Percentiles rank a stretch among this genome's conserved stretches.
These are phyloP conservation scores for Salvia miltiorrhiza DNA, from an alignment of 257 asterid species.

Conservation along the genomic window DNA sequence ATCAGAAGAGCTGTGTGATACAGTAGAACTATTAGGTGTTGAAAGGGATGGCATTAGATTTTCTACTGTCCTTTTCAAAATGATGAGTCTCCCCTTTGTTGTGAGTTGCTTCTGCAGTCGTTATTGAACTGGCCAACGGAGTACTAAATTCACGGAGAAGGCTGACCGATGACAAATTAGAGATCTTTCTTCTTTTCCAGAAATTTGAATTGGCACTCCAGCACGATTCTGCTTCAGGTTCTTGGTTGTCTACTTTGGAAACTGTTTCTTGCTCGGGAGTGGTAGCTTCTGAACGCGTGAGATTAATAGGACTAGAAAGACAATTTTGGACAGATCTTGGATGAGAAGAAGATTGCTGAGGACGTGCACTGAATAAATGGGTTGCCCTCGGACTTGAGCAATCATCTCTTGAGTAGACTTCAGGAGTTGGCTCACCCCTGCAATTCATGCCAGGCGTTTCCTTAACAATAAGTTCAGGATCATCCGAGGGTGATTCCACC, in stretches of 20 bases:
- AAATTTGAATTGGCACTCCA: conserved; percentile 65
- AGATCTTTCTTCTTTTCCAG: conserved; percentile 61
- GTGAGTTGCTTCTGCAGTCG: conserved; percentile 29
- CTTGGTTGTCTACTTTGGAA: conserved; percentile 30
- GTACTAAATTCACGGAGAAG: conserved; percentile 35
- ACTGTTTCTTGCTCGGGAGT: conserved; percentile 50
- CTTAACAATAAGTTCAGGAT: conserved; percentile 54
- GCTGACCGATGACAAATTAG: conserved; percentile 37
- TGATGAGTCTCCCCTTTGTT: conserved; percentile 26
- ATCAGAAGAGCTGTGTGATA: conserved; percentile 34
- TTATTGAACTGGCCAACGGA: conserved; percentile 45
- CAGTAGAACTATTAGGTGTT: conserved; percentile 27
- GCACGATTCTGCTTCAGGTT: conserved; percentile 56
- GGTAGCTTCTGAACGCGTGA: conserved; percentile 25
- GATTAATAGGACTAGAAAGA: conserved; percentile 32
- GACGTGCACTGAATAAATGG: conserved; percentile 23
- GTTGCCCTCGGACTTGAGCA: conserved; percentile 35
- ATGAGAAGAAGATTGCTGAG: conserved; percentile 36
- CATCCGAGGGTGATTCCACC: conserved; percentile 32
- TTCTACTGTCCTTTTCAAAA: conserved; percentile 34
- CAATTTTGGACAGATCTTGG: conserved; percentile 29
- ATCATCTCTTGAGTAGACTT: conserved; percentile 34
- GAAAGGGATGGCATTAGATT: conserved; percentile 16
- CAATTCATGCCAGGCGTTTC: conserved; percentile 55
- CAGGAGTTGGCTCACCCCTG: conserved; percentile 30